These are phyloP conservation scores for Leucosporidium scottii DNA, from an alignment of 768 basidiomycete genomes.

Conservation along the genomic window DNA sequence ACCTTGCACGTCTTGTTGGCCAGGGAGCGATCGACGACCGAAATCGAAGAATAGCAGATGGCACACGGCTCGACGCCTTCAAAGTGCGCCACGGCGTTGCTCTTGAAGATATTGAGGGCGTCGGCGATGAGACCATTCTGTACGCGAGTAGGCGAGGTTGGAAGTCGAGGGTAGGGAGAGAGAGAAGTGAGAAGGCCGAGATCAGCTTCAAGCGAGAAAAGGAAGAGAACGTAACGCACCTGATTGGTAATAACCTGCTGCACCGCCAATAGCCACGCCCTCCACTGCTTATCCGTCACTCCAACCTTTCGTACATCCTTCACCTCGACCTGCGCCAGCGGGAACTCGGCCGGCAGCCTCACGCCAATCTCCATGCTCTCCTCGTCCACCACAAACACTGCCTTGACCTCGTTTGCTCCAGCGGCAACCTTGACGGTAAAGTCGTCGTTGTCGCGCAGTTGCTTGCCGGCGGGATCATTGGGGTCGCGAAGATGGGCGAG, in stretches of 20 bases:
- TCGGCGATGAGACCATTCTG: slow-evolving; percentile 88
- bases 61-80: slow-evolving; percentile 94
- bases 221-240: slow-evolving; percentile 48
- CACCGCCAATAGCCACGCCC: slow-evolving; percentile 85
- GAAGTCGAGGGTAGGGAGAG: background rate
- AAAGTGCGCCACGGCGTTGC: slow-evolving; percentile 86
- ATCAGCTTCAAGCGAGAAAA: slow-evolving; percentile 1
- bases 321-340: slow-evolving; percentile 79
- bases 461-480: slow-evolving; percentile 42
- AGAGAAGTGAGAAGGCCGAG: background rate
- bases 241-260: slow-evolving; percentile 84
- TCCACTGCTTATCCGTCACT: slow-evolving; percentile 81
- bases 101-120: slow-evolving; percentile 81
- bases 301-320: slow-evolving; percentile 75
- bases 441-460: slow-evolving; percentile 56
- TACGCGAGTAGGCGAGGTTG: background rate
- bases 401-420: slow-evolving; percentile 71
- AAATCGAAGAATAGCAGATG: slow-evolving; percentile 72
- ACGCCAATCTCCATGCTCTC: slow-evolving; percentile 83
- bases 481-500: slow-evolving; percentile 57
- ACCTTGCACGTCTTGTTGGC: slow-evolving; percentile 79
- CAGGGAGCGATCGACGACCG: slow-evolving; percentile 64
- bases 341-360: slow-evolving; percentile 83
- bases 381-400: slow-evolving; percentile 82
- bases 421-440: slow-evolving; percentile 68